These are phyloP conservation scores for Lepidium africanum DNA, from an alignment of 345 rosid species.

Conservation along the genomic window DNA sequence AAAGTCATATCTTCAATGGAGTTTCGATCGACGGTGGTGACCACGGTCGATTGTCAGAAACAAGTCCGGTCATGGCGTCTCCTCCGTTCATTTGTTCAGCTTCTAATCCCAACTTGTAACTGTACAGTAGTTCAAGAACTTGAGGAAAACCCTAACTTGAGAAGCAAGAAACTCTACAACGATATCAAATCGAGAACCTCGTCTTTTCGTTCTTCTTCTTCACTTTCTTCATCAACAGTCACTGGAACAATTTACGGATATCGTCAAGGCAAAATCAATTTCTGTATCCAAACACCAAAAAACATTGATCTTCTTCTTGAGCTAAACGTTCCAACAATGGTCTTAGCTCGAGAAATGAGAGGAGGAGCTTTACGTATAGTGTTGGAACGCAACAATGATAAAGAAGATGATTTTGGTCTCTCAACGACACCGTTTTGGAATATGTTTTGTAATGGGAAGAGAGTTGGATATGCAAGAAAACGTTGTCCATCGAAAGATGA, in stretches of 20 bases:
- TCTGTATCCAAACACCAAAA: conserved; percentile 48
- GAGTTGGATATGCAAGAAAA: conserved; percentile 56
- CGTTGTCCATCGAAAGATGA: conserved; percentile 41
- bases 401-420: conserved; percentile 9
- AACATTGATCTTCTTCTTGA: conserved; percentile 48
- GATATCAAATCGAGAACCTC: conserved; percentile 20
- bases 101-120: conserved; percentile 61
- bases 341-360: conserved; percentile 63
- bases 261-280: conserved; percentile 49
- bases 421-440: conserved; percentile 38
- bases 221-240: conserved; percentile 30
- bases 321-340: conserved; percentile 42
- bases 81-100: conserved; percentile 43
- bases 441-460: conserved; percentile 64
- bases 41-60: conserved; percentile 68
- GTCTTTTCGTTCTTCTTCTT: conserved; percentile 23
- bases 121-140: conserved; percentile 26
- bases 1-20: conserved; percentile 30
- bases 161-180: conserved; percentile 17
- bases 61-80: conserved; percentile 78
- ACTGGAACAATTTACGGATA: conserved; percentile 63
- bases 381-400: conserved; percentile 26
- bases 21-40: conserved; percentile 29
- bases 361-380: conserved; percentile 56
- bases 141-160: conserved; percentile 17